Evolutionary conservation across 768 basidiomycete genomes (phyloP).

Genomic region (Mycena pura): DNA sequence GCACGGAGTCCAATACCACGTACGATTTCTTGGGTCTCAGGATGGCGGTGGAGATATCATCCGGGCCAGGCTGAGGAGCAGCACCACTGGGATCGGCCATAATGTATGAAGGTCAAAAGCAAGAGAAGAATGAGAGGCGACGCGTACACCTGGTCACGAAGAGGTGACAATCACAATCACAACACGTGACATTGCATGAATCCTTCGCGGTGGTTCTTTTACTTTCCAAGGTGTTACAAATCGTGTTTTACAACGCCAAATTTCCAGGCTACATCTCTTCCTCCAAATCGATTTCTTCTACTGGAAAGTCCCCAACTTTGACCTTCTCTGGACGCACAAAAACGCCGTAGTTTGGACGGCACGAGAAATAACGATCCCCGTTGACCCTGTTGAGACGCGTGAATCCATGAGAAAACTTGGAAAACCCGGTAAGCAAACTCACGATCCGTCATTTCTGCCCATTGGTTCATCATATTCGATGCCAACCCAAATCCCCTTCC

Average conservation of each 20-base stretch:
- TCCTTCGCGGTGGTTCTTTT: not conserved
- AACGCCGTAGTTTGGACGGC: constrained; percentile 76
- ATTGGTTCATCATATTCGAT: constrained; percentile 95
- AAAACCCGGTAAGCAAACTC: constrained; percentile 42
- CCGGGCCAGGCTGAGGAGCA: constrained; percentile 80
- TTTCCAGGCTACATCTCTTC: constrained; percentile 69
- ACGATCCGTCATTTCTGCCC: constrained; percentile 97
- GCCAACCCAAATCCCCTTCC: constrained; percentile 83
- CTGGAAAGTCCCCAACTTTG: constrained; percentile 84
- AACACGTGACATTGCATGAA: too few relatives aligned
- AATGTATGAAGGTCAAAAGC: constrained; percentile 26
- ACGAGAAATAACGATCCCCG: constrained; percentile 86
- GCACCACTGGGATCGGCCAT: constrained; percentile 89
- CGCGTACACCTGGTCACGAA: constrained; percentile 47
- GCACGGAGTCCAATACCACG: constrained; percentile 40
- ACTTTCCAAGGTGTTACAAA: too few relatives aligned
- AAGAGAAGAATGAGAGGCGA: constrained; percentile 32
- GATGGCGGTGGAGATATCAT: constrained; percentile 95
- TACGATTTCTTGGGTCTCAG: constrained; percentile 98
- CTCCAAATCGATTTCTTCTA: constrained; percentile 77
- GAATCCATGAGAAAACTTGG: not conserved
- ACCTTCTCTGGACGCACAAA: constrained; percentile 89
- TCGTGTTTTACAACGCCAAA: not conserved
- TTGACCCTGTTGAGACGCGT: constrained; percentile 63
- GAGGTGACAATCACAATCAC: constrained; percentile 1